These are phyloP conservation scores for Collariella sp. DNA, from an alignment of 495 filamentous ascomycete genomes.

Conservation along the genomic window DNA sequence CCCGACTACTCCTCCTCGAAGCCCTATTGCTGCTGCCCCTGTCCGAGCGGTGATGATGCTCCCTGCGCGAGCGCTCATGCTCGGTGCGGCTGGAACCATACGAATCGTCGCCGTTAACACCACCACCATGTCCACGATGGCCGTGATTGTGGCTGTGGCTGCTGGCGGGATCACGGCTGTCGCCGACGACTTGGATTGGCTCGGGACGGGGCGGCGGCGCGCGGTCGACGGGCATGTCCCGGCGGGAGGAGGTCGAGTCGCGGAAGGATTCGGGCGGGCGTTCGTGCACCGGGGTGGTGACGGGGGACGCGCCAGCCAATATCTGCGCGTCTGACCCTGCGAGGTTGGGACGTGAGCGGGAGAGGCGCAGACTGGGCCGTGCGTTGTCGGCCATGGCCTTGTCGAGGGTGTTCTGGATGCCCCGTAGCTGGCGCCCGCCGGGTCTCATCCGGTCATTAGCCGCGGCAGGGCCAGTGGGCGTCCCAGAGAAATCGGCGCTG, in stretches of 20 bases:
- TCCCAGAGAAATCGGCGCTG: conserved; percentile 26
- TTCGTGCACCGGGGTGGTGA: conserved; percentile 38
- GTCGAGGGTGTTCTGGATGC: conserved; percentile 46
- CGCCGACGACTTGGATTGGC: conserved; percentile 24
- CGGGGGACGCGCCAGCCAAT: conserved; percentile 38
- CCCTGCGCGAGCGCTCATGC: conserved; percentile 38
- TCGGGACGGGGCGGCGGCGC: conserved; percentile 14
- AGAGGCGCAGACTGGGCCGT: conserved; percentile 28
- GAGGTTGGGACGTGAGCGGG: conserved; percentile 32
- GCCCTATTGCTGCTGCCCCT: conserved; percentile 26
- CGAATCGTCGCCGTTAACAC: conserved; percentile 27
- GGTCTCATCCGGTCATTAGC: conserved; percentile 38
- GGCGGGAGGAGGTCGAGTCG: conserved; percentile 17
- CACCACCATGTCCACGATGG: background rate
- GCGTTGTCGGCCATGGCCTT: conserved; percentile 30
- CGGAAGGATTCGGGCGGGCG: conserved; percentile 33
- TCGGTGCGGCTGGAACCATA: conserved; percentile 25
- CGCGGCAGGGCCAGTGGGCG: conserved; percentile 42
- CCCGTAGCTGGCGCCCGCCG: conserved; percentile 39
- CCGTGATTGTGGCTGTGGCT: background rate
- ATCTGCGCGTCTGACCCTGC: conserved; percentile 42
- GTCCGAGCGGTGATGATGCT: conserved; percentile 36
- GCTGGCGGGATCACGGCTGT: conserved; percentile 20
- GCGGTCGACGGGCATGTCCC: conserved; percentile 15
- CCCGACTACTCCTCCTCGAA: conserved; percentile 34